These are phyloP conservation scores for Penicillium steckii DNA, from an alignment of 495 filamentous ascomycete species.

Conservation along the genomic window DNA sequence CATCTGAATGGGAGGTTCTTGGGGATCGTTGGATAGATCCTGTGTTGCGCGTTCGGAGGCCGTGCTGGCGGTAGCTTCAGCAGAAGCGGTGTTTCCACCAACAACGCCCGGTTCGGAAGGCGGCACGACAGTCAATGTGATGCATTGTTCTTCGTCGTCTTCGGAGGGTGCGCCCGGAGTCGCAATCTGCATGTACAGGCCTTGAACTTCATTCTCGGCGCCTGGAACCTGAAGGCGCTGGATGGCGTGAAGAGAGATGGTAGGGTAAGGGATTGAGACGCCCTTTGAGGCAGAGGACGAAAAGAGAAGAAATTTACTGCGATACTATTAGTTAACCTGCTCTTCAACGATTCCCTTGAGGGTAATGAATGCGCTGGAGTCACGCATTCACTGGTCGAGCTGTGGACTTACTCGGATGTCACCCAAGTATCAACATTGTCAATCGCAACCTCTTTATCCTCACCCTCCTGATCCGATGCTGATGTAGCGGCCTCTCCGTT, in stretches of 20 bases:
- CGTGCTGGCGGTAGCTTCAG: constrained; percentile 1
- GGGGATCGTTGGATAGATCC: constrained; percentile 23
- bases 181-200: constrained; percentile 79
- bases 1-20: constrained; percentile 43
- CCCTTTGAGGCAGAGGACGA: constrained; percentile 58
- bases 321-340: constrained; percentile 1
- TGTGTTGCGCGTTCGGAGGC: constrained; percentile 25
- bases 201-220: constrained; percentile 45
- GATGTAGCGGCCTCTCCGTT: constrained; percentile 16
- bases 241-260: constrained; percentile 86
- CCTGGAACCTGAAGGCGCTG: constrained; percentile 55
- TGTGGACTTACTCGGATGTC: constrained; percentile 63
- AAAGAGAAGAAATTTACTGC: constrained; percentile 73
- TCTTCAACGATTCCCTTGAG: not conserved
- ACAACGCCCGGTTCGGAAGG: constrained; percentile 11
- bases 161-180: constrained; percentile 47
- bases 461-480: constrained; percentile 21
- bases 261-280: constrained; percentile 80
- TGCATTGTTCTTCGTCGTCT: constrained; percentile 65
- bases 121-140: constrained; percentile 76
- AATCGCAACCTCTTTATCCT: constrained; percentile 45
- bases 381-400: not conserved
- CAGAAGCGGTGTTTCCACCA: constrained; percentile 2
- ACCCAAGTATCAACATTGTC: constrained; percentile 70
- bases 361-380: not conserved